Percentiles rank a stretch among this genome's conserved stretches.
phyloP scores from a whole-genome alignment of 2,329 filamentous ascomycete species.

The Fusarium bulbicola region DNA sequence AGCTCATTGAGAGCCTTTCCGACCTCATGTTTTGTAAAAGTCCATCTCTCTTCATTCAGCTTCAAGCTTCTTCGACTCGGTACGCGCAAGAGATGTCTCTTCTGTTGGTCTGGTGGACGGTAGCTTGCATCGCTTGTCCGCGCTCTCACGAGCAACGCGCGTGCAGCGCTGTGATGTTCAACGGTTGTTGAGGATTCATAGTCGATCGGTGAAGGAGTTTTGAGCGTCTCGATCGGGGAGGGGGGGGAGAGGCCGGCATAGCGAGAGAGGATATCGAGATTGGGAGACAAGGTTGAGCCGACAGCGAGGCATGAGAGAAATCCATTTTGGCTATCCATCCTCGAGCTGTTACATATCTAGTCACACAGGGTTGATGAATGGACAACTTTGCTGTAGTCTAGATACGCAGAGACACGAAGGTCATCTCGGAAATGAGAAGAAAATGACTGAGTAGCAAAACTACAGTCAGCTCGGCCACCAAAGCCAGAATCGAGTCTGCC shows the following conservation, averaged over 20 bases:
- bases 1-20: conserved; percentile 4
- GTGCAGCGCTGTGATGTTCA: background rate
- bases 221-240: background rate
- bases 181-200: background rate
- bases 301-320: background rate
- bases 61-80: background rate
- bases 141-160: conserved; percentile 1
- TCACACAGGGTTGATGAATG: too few relatives aligned
- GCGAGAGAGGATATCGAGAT: background rate
- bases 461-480: background rate
- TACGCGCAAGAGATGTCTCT: background rate
- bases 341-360: background rate
- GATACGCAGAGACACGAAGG: background rate
- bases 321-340: background rate
- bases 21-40: conserved; percentile 18
- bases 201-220: background rate
- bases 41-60: conserved; percentile 2
- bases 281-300: background rate
- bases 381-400: background rate
- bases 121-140: background rate
- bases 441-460: background rate
- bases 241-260: background rate
- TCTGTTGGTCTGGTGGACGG: background rate
- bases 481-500: background rate
- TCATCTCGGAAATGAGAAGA: background rate